Evolutionary conservation across 257 asterid species (phyloP).

Genomic region (Petunia secreta): DNA sequence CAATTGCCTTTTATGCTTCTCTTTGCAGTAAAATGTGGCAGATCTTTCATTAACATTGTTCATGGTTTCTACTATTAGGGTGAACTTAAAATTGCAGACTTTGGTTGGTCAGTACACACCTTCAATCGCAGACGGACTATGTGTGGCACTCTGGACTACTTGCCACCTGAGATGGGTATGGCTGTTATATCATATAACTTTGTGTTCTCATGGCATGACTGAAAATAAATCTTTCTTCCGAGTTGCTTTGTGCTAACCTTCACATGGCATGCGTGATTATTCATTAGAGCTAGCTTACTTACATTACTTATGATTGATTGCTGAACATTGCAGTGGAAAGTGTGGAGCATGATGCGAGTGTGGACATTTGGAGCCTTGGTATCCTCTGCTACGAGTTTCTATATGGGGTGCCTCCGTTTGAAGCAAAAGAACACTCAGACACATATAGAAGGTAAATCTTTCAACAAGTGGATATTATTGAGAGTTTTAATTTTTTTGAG

Average conservation of each 20-base stretch:
- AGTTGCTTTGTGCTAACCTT: neutral
- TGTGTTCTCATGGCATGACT: neutral
- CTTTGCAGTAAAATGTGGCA: neutral
- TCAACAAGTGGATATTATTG: neutral
- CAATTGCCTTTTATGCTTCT: neutral
- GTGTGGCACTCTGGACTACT: slow-evolving; percentile 99
- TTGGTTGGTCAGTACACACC: slow-evolving; percentile 99
- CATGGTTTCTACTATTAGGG: slow-evolving; percentile 56
- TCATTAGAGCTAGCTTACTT: neutral
- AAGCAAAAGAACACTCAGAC: slow-evolving; percentile 94
- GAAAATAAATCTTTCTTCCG: neutral
- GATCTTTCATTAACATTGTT: neutral
- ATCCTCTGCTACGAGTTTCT: slow-evolving; percentile 92
- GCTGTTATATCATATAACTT: neutral
- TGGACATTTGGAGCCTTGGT: slow-evolving; percentile 99
- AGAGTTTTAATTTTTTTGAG: neutral
- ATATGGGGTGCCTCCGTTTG: slow-evolving; percentile 95
- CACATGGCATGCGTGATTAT: slow-evolving; percentile 5
- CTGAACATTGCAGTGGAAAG: slow-evolving; percentile 70
- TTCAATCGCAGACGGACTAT: slow-evolving; percentile 92
- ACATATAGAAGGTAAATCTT: slow-evolving; percentile 80
- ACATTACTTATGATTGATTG: neutral
- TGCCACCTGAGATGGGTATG: slow-evolving; percentile 99
- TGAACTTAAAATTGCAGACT: slow-evolving; percentile 94
- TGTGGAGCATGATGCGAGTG: slow-evolving; percentile 91